Percentiles rank a stretch among this genome's conserved stretches.
Evolutionary conservation across 139 green algal genomes (phyloP).

Genomic region (Pleodorina starrii): DNA sequence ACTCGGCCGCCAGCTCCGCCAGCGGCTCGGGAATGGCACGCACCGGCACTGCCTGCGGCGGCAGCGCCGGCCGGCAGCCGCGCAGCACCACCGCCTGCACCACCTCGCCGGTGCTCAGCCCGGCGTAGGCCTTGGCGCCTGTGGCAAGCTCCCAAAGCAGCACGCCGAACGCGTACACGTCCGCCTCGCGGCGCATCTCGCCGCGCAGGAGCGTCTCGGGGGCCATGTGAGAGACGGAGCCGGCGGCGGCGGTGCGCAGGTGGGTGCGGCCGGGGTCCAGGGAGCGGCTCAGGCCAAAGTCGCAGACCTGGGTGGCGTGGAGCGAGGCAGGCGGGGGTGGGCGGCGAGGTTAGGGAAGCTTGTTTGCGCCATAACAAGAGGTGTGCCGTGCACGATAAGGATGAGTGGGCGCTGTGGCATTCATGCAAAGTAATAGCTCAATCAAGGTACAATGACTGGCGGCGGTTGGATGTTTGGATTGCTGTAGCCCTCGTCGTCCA

Average conservation of each 20-base stretch:
- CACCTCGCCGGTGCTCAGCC: constrained; percentile 48
- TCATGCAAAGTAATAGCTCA: too few species aligned
- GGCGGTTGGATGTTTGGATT: too few species aligned
- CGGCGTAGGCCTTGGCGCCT: constrained; percentile 40
- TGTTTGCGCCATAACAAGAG: too few species aligned
- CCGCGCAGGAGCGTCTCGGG: constrained; percentile 55
- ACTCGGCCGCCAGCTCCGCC: constrained; percentile 34
- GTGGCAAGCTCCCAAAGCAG: constrained; percentile 51
- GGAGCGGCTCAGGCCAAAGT: constrained; percentile 43
- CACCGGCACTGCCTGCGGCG: neutral
- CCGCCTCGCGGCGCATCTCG: constrained; percentile 35
- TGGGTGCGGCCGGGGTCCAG: constrained; percentile 48
- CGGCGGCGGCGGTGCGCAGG: constrained; percentile 38
- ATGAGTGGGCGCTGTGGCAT: too few species aligned
- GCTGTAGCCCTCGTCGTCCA: too few species aligned
- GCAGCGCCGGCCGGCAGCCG: constrained; percentile 30
- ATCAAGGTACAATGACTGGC: too few species aligned
- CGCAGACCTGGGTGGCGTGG: constrained; percentile 17
- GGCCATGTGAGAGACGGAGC: constrained; percentile 51
- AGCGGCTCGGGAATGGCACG: constrained; percentile 12
- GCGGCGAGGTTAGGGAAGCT: neutral
- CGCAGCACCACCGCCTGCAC: constrained; percentile 49
- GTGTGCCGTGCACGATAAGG: too few species aligned
- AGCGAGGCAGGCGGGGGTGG: too few species aligned
- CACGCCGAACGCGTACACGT: constrained; percentile 59